Evolutionary conservation across 805 yeast genomes (phyloP).

Genomic region (Pichia rugopelliculosa): DNA sequence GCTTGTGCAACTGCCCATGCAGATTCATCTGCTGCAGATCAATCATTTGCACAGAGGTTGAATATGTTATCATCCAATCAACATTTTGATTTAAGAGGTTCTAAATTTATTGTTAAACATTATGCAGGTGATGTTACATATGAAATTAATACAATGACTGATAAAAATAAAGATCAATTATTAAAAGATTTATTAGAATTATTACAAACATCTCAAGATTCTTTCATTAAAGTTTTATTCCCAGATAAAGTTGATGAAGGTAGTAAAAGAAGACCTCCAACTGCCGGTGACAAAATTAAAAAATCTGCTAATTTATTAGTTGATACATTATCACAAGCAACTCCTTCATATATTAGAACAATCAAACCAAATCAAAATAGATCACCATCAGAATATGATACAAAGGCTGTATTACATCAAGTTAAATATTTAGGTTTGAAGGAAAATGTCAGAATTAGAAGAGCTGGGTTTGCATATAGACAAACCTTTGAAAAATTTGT

Average conservation of each 20-base stretch:
- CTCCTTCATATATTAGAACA: slow-evolving; percentile 94
- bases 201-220: slow-evolving; percentile 61
- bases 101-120: slow-evolving; percentile 86
- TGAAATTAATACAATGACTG: slow-evolving; percentile 85
- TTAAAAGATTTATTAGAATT: slow-evolving; percentile 81
- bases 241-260: slow-evolving; percentile 60
- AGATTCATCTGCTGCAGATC: slow-evolving; percentile 93
- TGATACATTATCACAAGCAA: slow-evolving; percentile 81
- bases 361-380: slow-evolving; percentile 94
- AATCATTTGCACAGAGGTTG: slow-evolving; percentile 86
- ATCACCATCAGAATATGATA: slow-evolving; percentile 84
- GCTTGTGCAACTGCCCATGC: slow-evolving; percentile 98
- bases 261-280: slow-evolving; percentile 77
- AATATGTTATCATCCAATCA: slow-evolving; percentile 75
- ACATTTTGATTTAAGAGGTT: slow-evolving; percentile 82
- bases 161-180: slow-evolving; percentile 92
- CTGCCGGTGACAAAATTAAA: slow-evolving; percentile 93
- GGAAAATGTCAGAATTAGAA: slow-evolving; percentile 93
- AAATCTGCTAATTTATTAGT: slow-evolving; percentile 85
- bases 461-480: slow-evolving; percentile 98
- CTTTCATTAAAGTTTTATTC: slow-evolving; percentile 52
- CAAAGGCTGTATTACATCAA: slow-evolving; percentile 87
- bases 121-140: slow-evolving; percentile 98
- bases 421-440: slow-evolving; percentile 92
- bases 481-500: slow-evolving; percentile 95